These are phyloP conservation scores for Fusarium sp. DNA, from an alignment of 2,329 filamentous ascomycete species.

Conservation along the genomic window DNA sequence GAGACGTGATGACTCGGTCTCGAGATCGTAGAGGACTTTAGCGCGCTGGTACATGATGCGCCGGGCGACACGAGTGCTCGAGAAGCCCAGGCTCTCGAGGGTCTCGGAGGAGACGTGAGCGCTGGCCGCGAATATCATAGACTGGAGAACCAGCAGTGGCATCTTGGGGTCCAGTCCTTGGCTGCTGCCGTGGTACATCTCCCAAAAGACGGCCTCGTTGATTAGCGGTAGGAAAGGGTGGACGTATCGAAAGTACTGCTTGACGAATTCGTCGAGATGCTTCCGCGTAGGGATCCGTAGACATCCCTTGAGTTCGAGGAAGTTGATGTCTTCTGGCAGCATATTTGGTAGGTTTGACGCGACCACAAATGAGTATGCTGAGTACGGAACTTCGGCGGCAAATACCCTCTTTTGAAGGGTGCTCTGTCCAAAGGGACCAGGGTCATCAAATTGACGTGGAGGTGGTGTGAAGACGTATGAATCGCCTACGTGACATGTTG, in stretches of 20 bases:
- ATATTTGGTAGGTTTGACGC: background rate
- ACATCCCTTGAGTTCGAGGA: constrained; percentile 24
- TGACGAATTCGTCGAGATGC: constrained; percentile 22
- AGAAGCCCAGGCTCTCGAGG: background rate
- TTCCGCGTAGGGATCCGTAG: constrained; percentile 22
- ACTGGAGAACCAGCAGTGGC: constrained; percentile 23
- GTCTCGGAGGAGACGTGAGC: background rate
- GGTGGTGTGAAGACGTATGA: background rate
- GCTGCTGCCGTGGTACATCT: constrained; percentile 6
- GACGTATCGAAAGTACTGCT: constrained; percentile 26
- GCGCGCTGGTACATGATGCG: background rate
- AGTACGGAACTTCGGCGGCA: background rate
- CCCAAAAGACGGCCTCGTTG: constrained; percentile 23
- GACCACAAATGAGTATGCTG: background rate
- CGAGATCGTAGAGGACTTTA: background rate
- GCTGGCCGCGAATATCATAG: constrained; percentile 30
- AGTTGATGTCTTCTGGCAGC: constrained; percentile 19
- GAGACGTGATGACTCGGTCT: background rate
- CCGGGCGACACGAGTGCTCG: background rate
- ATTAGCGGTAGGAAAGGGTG: constrained; percentile 23
- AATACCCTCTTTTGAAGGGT: background rate
- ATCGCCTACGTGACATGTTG: background rate
- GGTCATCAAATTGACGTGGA: background rate
- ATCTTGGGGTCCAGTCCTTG: background rate
- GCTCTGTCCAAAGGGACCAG: background rate